Base-by-base conservation (phyloP, 306 rosid genomes). In the Gastrolobium bilobum region DNA sequence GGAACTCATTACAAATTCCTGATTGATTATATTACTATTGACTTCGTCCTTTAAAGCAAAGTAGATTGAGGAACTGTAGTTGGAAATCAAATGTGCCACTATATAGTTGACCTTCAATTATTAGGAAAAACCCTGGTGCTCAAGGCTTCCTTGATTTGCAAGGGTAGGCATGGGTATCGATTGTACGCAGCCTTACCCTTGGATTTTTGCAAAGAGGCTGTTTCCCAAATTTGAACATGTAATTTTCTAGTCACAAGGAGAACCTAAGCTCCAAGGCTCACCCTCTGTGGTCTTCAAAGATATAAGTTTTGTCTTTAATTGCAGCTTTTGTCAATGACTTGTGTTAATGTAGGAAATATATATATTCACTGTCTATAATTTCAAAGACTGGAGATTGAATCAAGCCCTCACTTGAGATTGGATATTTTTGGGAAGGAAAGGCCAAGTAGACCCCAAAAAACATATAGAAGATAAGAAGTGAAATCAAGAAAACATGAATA, bases 1-100 rank as follows among this genome's bases (percentile, higher is more conserved):
- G 66, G 51, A 73, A 30, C 54, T 38, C 38, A 13, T 40, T 61
- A 34, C 4, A 29, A 52, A 60, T 40, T 69, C 50, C 75, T 75
- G 4, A 10, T 14, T 53, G 20, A 56, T 65, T 40, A 30, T 38
- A 35, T 74, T 81, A 33, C 9, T 44, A 13, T 53, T 71, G 3
- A 47, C 53, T 37, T 51, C 46, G 31, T 76, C 71, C 71, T 39
- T 38, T 54, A 34, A 39, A 15, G 34, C n/a, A 66, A 69, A 44
- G 47, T 48, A 63, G 52, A 35, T 40, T 20, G 31, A 39, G 56
- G 7, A 83, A 51, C 29, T 48, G 14, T 3, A 15, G 20, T 26
- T 54, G 43, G 37, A 51, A 58, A 34, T 82, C 62, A 62, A 52
- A 10, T 33, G 31, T 8, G 44, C 2, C 47, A 46, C 30, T 63